Evolutionary conservation across 805 yeast genomes (phyloP).

Genomic region (Scheffersomyces ergatensis): DNA sequence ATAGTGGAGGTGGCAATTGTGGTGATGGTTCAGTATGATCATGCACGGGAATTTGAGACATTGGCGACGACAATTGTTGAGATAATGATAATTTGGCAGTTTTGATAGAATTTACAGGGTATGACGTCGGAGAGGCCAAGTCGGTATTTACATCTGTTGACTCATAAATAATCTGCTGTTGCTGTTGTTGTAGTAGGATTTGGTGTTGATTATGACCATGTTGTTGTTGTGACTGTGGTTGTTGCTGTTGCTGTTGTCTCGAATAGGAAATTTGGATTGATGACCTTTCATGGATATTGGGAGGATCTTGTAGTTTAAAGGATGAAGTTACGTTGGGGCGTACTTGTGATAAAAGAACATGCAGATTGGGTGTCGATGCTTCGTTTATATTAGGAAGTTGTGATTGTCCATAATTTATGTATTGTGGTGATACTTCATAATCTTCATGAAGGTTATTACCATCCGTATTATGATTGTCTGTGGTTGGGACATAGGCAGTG

Average conservation of each 20-base stretch:
- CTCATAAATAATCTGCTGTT: conserved; percentile 1
- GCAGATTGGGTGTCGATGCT: neutral
- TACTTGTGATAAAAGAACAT: too few relatives aligned
- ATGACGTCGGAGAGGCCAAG: neutral
- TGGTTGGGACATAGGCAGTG: neutral
- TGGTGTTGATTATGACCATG: neutral
- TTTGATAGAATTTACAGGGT: neutral
- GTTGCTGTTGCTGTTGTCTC: neutral
- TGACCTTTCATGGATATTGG: conserved; percentile 5
- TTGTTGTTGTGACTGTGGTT: neutral
- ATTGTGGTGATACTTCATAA: conserved; percentile 1
- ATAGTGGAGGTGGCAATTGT: conserved; percentile 31
- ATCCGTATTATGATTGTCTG: too few relatives aligned
- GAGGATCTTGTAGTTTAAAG: conserved; percentile 14
- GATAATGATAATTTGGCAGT: conserved; percentile 4
- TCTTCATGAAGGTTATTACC: neutral
- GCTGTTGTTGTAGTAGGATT: neutral
- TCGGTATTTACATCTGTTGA: neutral
- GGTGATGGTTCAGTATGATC: conserved; percentile 30
- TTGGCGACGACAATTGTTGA: conserved; percentile 20
- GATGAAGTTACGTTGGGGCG: too few relatives aligned
- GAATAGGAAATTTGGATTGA: neutral
- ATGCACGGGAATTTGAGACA: conserved; percentile 10
- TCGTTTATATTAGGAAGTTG: too few relatives aligned
- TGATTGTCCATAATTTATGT: neutral